Conservation (phyloP, 1,139 yeast species). For the Nadsonia commutata region DNA sequence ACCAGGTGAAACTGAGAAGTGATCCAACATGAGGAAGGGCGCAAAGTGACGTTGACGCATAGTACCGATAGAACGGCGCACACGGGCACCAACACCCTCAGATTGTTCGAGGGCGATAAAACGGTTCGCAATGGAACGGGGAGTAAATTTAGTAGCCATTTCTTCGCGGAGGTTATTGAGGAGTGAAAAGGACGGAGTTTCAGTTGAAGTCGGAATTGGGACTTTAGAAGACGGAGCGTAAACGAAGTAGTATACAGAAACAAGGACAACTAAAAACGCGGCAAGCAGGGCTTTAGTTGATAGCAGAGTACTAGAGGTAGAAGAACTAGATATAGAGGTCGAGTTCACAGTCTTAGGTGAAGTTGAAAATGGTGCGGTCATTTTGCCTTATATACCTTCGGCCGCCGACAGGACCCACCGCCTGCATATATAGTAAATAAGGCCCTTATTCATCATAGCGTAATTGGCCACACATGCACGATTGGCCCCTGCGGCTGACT, state of each 20-base stretch:
- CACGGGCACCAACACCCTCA: conserved; percentile 82
- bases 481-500: neutral
- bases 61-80: conserved; percentile 69
- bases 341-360: no score
- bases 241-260: neutral
- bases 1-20: conserved; percentile 45
- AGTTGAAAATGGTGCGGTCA: no score
- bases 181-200: neutral
- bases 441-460: neutral
- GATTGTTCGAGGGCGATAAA: conserved; percentile 59
- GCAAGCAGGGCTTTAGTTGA: neutral
- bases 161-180: neutral
- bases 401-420: no score
- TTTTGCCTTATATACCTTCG: no score
- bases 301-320: neutral
- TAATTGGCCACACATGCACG: neutral
- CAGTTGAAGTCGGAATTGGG: neutral
- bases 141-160: conserved; percentile 6
- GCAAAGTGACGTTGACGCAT: conserved; percentile 53
- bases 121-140: conserved; percentile 43
- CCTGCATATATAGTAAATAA: neutral
- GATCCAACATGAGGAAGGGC: conserved; percentile 78
- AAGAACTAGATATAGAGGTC: neutral
- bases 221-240: neutral
- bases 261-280: neutral